A percentile compares a stretch with the other conserved stretches of the same genome.
These are phyloP conservation scores for Paraphaeosphaeria minitans DNA, from an alignment of 2,329 filamentous ascomycete species.

Conservation along the genomic window DNA sequence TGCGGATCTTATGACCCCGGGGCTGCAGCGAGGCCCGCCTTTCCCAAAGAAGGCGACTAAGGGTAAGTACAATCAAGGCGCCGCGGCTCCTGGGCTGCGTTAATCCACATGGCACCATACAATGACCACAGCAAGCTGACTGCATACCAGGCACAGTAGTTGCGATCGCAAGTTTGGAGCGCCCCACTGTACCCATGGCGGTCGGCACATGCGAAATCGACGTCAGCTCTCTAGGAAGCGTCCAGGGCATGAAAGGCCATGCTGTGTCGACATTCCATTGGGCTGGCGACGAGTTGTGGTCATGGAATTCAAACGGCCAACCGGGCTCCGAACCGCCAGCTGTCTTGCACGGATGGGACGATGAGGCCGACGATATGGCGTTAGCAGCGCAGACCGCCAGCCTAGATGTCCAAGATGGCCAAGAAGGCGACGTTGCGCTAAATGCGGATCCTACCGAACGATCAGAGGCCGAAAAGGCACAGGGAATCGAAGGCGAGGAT, in stretches of 20 bases:
- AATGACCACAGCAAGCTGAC: neutral
- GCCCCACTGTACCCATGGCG: conserved; percentile 65
- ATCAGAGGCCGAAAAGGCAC: conserved; percentile 40
- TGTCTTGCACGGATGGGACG: conserved; percentile 58
- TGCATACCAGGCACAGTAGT: conserved; percentile 55
- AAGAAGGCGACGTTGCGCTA: conserved; percentile 52
- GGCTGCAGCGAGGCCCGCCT: conserved; percentile 66
- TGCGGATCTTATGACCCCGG: conserved; percentile 72
- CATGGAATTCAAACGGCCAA: conserved; percentile 61
- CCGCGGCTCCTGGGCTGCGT: neutral
- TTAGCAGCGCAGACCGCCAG: conserved; percentile 49
- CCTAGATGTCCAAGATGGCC: conserved; percentile 51
- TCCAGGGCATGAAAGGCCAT: conserved; percentile 66
- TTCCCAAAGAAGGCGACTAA: conserved; percentile 65
- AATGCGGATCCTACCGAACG: conserved; percentile 32
- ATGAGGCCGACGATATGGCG: conserved; percentile 41
- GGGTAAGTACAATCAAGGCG: conserved; percentile 28
- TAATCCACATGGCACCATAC: neutral
- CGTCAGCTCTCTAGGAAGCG: conserved; percentile 59
- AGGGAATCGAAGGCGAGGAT: conserved; percentile 44
- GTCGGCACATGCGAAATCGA: conserved; percentile 70
- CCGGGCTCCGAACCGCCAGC: conserved; percentile 60
- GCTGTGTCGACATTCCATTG: conserved; percentile 70
- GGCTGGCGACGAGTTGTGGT: conserved; percentile 72
- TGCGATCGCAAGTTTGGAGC: conserved; percentile 65